Conservation (phyloP, 2,329 filamentous ascomycete species). For the Coniochaeta ligniaria region DNA sequence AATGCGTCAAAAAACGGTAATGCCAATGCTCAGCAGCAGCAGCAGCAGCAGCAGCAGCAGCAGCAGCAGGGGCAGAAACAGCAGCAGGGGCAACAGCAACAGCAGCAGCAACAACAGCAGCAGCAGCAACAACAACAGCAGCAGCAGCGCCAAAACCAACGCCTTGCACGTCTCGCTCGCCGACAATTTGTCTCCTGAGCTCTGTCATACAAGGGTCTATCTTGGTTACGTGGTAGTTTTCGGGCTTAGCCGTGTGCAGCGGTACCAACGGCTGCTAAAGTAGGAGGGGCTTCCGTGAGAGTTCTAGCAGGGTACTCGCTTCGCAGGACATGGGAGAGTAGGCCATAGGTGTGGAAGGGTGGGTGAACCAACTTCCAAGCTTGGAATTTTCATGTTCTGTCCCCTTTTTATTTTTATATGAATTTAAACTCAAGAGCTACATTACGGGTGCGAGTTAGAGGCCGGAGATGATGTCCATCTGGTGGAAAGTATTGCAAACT, state of each 20-base stretch:
- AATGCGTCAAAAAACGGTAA: neutral
- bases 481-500: neutral
- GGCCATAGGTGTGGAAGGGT: neutral
- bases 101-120: conserved; percentile 4
- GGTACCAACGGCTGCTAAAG: neutral
- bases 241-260: neutral
- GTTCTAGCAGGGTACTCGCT: neutral
- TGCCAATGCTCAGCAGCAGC: conserved; percentile 1
- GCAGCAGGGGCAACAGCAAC: neutral
- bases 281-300: neutral
- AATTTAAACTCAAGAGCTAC: neutral
- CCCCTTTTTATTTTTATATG: neutral
- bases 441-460: neutral
- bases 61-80: conserved; percentile 9
- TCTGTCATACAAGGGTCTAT: neutral
- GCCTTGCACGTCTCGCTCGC: conserved; percentile 12
- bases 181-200: conserved; percentile 13
- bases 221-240: neutral
- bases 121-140: conserved; percentile 5
- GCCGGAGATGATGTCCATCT: neutral
- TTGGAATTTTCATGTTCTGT: neutral
- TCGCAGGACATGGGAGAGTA: neutral
- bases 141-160: conserved; percentile 4
- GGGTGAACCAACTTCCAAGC: neutral
- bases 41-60: conserved; percentile 9